Evolutionary conservation across 345 rosid species (phyloP).

Genomic region (Linum lewisii): DNA sequence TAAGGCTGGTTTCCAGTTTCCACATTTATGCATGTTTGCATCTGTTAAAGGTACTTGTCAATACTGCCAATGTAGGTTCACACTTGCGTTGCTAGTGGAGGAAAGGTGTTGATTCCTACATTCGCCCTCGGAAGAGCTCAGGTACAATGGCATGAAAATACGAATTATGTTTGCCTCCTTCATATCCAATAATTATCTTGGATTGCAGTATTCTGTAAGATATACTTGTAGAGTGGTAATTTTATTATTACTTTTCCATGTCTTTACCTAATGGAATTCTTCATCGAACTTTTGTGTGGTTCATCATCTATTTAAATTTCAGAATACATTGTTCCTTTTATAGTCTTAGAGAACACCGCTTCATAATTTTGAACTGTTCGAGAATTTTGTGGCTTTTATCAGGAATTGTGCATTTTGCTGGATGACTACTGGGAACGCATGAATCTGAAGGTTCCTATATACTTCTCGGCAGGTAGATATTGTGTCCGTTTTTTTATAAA

Average conservation of each 20-base stretch:
- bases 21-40: background rate
- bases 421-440: slow-evolving; percentile 98
- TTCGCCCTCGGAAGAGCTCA: slow-evolving; percentile 99
- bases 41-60: background rate
- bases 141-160: slow-evolving; percentile 26
- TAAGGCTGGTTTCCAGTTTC: background rate
- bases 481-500: background rate
- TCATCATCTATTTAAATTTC: too few relatives aligned
- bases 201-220: background rate
- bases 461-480: slow-evolving; percentile 81
- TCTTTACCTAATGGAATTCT: background rate
- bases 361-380: too few relatives aligned
- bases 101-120: slow-evolving; percentile 93
- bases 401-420: slow-evolving; percentile 88
- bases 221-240: background rate
- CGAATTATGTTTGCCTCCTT: background rate
- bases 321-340: too few relatives aligned
- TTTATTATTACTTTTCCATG: background rate
- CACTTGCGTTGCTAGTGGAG: slow-evolving; percentile 80
- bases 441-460: slow-evolving; percentile 86
- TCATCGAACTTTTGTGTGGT: background rate
- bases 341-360: too few relatives aligned
- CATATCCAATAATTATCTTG: background rate
- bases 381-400: background rate
- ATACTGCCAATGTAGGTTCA: slow-evolving; percentile 48